These are phyloP conservation scores for Zygosaccharomyces sapae DNA, from an alignment of 1,139 yeast species.

Conservation along the genomic window DNA sequence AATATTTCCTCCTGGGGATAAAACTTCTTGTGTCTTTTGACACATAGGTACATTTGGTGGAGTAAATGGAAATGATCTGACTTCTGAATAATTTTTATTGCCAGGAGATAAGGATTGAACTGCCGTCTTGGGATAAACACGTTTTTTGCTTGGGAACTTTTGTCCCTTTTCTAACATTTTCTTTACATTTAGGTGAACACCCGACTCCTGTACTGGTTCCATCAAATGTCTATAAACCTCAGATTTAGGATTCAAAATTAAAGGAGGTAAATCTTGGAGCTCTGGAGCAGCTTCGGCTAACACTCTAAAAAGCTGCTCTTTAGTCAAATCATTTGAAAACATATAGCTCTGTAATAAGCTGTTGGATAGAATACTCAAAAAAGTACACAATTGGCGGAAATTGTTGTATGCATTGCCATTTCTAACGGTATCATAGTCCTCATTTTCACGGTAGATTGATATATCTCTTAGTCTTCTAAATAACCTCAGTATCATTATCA, in stretches of 20 bases:
- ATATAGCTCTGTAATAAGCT: constrained; percentile 18
- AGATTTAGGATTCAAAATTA: constrained; percentile 26
- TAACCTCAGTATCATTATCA: constrained; percentile 16
- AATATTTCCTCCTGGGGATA: not conserved
- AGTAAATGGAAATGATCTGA: constrained; percentile 1
- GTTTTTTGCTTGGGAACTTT: constrained; percentile 1
- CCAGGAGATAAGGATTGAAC: constrained; percentile 3
- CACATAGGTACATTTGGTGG: not conserved
- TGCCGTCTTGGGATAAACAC: constrained; percentile 1
- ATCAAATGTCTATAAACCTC: constrained; percentile 23
- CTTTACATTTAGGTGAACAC: constrained; percentile 28
- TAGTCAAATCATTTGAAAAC: constrained; percentile 14
- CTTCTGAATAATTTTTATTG: not conserved
- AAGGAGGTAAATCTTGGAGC: too few relatives aligned
- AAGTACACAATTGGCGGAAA: constrained; percentile 19
- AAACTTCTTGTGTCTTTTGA: not conserved
- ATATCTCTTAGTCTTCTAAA: constrained; percentile 18
- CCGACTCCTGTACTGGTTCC: constrained; percentile 27
- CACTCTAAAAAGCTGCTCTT: constrained; percentile 15
- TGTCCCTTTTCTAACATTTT: constrained; percentile 24
- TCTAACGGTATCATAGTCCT: constrained; percentile 10
- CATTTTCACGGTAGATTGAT: constrained; percentile 12
- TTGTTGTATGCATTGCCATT: constrained; percentile 19
- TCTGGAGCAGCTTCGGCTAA: constrained; percentile 20
- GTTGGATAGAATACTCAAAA: constrained; percentile 22